Evolutionary conservation across 2,329 filamentous ascomycete genomes (phyloP).

Genomic region (Endocalyx cinctus): DNA sequence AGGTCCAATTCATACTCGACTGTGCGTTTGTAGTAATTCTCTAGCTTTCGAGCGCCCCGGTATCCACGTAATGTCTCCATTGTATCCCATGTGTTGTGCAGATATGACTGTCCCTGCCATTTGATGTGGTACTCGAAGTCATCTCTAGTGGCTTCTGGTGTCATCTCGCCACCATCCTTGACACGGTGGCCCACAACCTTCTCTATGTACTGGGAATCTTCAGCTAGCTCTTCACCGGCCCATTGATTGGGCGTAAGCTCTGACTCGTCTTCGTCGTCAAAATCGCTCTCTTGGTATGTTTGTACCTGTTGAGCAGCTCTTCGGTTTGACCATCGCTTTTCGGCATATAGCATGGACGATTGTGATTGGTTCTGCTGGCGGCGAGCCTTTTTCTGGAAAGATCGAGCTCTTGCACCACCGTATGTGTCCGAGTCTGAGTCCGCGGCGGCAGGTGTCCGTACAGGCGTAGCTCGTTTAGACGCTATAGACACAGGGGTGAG

Average conservation of each 20-base stretch:
- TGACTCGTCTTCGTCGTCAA: constrained; percentile 61
- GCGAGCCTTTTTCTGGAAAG: constrained; percentile 70
- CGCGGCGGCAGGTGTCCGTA: constrained; percentile 48
- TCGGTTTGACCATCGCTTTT: constrained; percentile 88
- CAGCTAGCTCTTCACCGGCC: constrained; percentile 61
- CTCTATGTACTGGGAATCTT: constrained; percentile 82
- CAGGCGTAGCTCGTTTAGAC: constrained; percentile 57
- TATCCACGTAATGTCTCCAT: constrained; percentile 69
- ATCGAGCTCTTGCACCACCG: constrained; percentile 68
- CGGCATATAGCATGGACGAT: constrained; percentile 62
- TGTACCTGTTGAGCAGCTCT: constrained; percentile 68
- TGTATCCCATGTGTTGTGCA: constrained; percentile 93
- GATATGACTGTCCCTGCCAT: constrained; percentile 93
- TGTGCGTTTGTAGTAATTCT: constrained; percentile 89
- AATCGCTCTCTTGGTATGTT: constrained; percentile 62
- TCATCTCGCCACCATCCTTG: constrained; percentile 60
- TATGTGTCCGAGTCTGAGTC: constrained; percentile 74
- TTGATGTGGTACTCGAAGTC: constrained; percentile 94
- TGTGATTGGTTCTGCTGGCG: constrained; percentile 62
- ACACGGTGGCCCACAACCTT: constrained; percentile 82
- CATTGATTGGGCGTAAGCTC: constrained; percentile 68
- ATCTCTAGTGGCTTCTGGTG: constrained; percentile 55
- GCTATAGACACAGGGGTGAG: constrained; percentile 33
- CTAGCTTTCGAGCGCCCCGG: constrained; percentile 81
- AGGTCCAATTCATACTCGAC: constrained; percentile 77